Evolutionary conservation across 805 yeast genomes (phyloP).

Genomic region (Metschnikowia noctiluminum): DNA sequence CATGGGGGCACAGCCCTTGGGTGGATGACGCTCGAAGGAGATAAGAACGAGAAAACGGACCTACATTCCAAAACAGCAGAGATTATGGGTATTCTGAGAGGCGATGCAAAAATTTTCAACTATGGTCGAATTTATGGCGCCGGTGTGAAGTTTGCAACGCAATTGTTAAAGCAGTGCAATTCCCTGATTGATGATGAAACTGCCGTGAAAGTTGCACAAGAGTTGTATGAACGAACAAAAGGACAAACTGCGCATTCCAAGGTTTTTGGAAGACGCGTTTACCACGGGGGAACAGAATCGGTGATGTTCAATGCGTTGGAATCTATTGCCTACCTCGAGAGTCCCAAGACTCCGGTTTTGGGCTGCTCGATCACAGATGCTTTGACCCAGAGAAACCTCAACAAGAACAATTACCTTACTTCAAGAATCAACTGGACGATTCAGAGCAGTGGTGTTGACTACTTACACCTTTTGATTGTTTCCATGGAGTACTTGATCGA

Average conservation of each 20-base stretch:
- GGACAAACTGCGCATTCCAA: constrained; percentile 44
- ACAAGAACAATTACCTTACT: constrained; percentile 67
- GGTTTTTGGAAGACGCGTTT: constrained; percentile 32
- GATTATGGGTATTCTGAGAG: constrained; percentile 82
- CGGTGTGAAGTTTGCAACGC: constrained; percentile 84
- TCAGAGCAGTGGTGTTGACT: constrained; percentile 97
- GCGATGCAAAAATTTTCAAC: constrained; percentile 92
- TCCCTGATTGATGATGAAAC: constrained; percentile 62
- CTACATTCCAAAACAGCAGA: constrained; percentile 90
- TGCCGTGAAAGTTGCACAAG: constrained; percentile 61
- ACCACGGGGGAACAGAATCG: constrained; percentile 93
- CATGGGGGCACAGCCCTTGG: constrained; percentile 98
- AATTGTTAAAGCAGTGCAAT: constrained; percentile 80
- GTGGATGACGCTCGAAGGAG: constrained; percentile 99
- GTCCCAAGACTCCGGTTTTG: constrained; percentile 84
- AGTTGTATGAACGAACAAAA: constrained; percentile 77
- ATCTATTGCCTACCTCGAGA: constrained; percentile 73
- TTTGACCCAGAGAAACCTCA: constrained; percentile 59
- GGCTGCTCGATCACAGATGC: constrained; percentile 95
- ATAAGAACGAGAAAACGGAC: constrained; percentile 88
- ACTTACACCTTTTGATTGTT: constrained; percentile 76
- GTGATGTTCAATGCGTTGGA: constrained; percentile 87
- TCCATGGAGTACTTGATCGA: constrained; percentile 82
- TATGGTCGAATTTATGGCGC: constrained; percentile 98
- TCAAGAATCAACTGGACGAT: constrained; percentile 97